Percentiles rank a stretch among this genome's conserved stretches.
Evolutionary conservation across 805 yeast species (phyloP).

Genomic region (Schizosaccharomyces osmophilus): DNA sequence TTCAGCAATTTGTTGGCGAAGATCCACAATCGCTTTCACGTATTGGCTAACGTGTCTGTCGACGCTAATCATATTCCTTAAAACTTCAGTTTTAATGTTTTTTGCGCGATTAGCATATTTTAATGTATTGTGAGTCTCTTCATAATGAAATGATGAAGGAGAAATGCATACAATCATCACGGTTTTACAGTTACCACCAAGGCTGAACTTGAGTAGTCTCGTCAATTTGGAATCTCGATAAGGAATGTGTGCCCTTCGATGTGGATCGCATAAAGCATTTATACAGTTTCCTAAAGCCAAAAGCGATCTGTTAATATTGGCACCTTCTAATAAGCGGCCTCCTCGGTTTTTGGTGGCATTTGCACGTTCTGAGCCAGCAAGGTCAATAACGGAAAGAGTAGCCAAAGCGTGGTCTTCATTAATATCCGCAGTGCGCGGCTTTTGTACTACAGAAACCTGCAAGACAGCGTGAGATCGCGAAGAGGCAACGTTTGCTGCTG

Average conservation of each 20-base stretch:
- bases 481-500: constrained; percentile 57
- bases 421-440: constrained; percentile 35
- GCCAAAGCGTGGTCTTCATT: constrained; percentile 50
- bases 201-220: constrained; percentile 59
- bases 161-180: constrained; percentile 81
- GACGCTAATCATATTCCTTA: constrained; percentile 47
- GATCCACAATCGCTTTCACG: constrained; percentile 61
- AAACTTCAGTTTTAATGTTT: constrained; percentile 59
- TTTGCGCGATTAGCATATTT: constrained; percentile 83
- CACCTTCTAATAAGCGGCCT: constrained; percentile 62
- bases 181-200: constrained; percentile 70
- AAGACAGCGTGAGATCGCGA: constrained; percentile 82
- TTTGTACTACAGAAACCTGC: constrained; percentile 35
- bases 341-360: constrained; percentile 55
- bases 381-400: constrained; percentile 54
- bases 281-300: constrained; percentile 87
- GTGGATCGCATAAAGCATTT: constrained; percentile 27
- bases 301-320: constrained; percentile 64
- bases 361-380: constrained; percentile 85
- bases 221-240: constrained; percentile 55
- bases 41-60: constrained; percentile 71
- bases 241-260: constrained; percentile 28
- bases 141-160: constrained; percentile 58
- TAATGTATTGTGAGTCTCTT: constrained; percentile 74
- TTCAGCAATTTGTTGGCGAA: constrained; percentile 47